Evolutionary conservation across 2,329 filamentous ascomycete genomes (phyloP).

Genomic region (Diaporthe australafricana): DNA sequence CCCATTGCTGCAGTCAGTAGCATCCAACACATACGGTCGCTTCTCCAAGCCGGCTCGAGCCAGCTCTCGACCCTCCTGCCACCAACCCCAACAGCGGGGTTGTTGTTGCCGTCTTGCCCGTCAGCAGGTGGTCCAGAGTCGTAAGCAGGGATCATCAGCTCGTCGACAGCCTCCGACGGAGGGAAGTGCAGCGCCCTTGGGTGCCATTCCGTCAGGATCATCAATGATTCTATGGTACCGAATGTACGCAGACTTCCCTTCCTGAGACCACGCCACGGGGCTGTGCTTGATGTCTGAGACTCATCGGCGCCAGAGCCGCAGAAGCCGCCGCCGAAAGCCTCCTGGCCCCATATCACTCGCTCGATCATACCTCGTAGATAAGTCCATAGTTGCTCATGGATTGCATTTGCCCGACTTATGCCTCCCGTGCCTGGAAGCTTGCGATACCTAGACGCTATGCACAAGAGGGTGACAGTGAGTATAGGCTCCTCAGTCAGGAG

Average conservation of each 20-base stretch:
- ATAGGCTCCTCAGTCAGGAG: constrained; percentile 93
- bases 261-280: constrained; percentile 75
- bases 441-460: constrained; percentile 89
- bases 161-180: constrained; percentile 79
- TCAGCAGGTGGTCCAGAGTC: constrained; percentile 50
- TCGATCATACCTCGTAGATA: constrained; percentile 96
- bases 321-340: constrained; percentile 92
- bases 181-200: constrained; percentile 95
- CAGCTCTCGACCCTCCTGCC: constrained; percentile 92
- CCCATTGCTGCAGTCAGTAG: constrained; percentile 90
- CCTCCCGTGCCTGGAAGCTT: constrained; percentile 83
- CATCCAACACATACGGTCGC: constrained; percentile 98
- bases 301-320: constrained; percentile 78
- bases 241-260: constrained; percentile 88
- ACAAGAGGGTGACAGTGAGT: constrained; percentile 89
- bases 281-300: constrained; percentile 73
- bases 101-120: constrained; percentile 49
- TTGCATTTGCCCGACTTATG: constrained; percentile 85
- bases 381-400: constrained; percentile 95
- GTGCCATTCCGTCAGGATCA: constrained; percentile 98
- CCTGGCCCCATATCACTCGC: constrained; percentile 93
- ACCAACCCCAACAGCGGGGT: constrained; percentile 71
- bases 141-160: constrained; percentile 73
- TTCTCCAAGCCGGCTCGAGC: constrained; percentile 95
- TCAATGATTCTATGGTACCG: constrained; percentile 92